Evolutionary conservation across 352 stramenopile genomes (phyloP).

Genomic region (Pythium scleroteichum): DNA sequence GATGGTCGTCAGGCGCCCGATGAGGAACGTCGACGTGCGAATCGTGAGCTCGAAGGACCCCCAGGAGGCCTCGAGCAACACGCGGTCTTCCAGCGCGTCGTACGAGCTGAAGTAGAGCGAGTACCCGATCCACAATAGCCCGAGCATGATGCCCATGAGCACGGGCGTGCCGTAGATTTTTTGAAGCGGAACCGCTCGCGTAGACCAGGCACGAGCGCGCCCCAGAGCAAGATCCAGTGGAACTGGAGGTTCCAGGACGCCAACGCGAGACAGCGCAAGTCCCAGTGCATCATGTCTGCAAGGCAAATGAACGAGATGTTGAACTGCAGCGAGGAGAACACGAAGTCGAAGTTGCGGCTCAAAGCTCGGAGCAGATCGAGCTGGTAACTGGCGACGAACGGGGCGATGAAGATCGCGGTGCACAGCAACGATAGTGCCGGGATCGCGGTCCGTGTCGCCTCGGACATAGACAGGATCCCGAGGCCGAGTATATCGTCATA

Average conservation of each 20-base stretch:
- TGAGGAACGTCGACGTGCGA: conserved; percentile 22
- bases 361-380: conserved; percentile 17
- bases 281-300: conserved; percentile 28
- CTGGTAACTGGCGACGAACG: conserved; percentile 21
- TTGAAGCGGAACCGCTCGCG: conserved; percentile 25
- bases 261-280: conserved; percentile 20
- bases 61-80: conserved; percentile 3
- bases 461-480: not conserved
- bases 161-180: conserved; percentile 23
- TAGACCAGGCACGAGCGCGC: conserved; percentile 14
- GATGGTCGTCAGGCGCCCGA: conserved; percentile 13
- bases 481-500: conserved; percentile 8
- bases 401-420: conserved; percentile 12
- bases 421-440: conserved; percentile 1
- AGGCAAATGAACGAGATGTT: conserved; percentile 17
- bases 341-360: conserved; percentile 24
- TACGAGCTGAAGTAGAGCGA: conserved; percentile 28
- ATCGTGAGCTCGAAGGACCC: conserved; percentile 15
- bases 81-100: conserved; percentile 23
- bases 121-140: conserved; percentile 25
- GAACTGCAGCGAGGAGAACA: conserved; percentile 26
- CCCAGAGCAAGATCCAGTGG: conserved; percentile 28
- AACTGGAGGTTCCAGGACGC: conserved; percentile 25
- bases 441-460: not conserved
- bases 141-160: conserved; percentile 20